Evolutionary conservation across 345 rosid species (phyloP), one percentile per base, ranked within the genome.

Genomic region (Raphanus sativus): DNA sequence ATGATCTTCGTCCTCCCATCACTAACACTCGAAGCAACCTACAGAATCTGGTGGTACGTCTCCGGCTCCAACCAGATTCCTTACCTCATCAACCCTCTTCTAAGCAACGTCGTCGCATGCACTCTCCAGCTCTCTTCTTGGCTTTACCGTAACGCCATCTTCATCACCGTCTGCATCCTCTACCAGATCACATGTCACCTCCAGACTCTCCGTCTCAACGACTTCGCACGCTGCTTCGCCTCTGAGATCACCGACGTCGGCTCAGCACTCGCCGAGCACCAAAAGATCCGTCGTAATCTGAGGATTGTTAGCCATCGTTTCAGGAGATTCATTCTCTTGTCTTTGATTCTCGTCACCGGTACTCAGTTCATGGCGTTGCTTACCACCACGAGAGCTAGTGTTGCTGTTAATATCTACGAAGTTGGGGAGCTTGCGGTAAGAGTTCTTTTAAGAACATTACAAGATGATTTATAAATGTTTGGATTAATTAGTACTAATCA

Each of bases 11-110:
- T 91, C 36, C 81, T 91, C 52, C 98, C 97, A 25, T 90, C 91
- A 82, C 87, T 93, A 2, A 85, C 84, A 7, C 75, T 81, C 0
- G 96, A 94, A 86, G 80, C 80, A n/a, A 87, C 81, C 17, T 94
- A 94, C 82, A 89, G 88, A 81, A 86, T 91, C 50, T 94, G 98
- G 98, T 94, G 98, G 97, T 94, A 87, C 75, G 81, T 82, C 68
- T 79, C 93, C 0, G 98, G 97, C 69, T 81, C 73, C 2, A 6
- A 82, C 54, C 25, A 85, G 70, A 88, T 94, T 65, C 97, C 97
- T 48, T 90, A 87, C 77, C 52, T 83, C 6, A 73, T 78, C n/a
- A 90, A 89, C 81, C 73, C 71, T 4, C 71, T 82, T 54, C 72
- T 81, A 6, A 91, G 97, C 63, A 80, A 87, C 74, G 77, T 83